Percentiles rank a stretch among this genome's conserved stretches.
Evolutionary conservation across 192 early-diverging fungal species (phyloP).

Genomic region (Podila minutissima): DNA sequence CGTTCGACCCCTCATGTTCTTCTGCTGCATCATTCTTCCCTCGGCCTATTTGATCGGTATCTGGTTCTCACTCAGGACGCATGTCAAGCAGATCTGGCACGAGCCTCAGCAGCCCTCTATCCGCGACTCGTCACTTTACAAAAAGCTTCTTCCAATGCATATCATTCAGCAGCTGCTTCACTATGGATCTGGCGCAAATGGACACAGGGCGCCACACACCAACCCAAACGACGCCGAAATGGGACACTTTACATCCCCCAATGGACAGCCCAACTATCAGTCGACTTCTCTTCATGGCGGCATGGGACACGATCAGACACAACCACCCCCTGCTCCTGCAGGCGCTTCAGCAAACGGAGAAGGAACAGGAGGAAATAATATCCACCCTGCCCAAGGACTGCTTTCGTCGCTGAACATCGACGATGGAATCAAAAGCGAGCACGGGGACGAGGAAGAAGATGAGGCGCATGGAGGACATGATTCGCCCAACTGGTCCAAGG

Average conservation of each 20-base stretch:
- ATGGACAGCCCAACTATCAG: conserved; percentile 20
- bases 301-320: conserved; percentile 4
- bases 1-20: conserved; percentile 86
- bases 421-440: conserved; percentile 32
- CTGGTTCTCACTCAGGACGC: conserved; percentile 93
- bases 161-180: conserved; percentile 59
- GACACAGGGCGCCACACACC: not conserved
- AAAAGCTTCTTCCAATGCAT: conserved; percentile 55
- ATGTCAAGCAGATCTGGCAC: conserved; percentile 81
- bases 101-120: conserved; percentile 55
- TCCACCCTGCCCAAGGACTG: conserved; percentile 40
- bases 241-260: conserved; percentile 15
- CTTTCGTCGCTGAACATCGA: conserved; percentile 48
- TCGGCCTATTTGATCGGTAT: conserved; percentile 87
- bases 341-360: not conserved
- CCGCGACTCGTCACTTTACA: conserved; percentile 53
- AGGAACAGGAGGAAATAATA: not conserved
- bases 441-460: conserved; percentile 67
- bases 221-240: conserved; percentile 20
- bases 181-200: conserved; percentile 15
- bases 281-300: conserved; percentile 8
- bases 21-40: conserved; percentile 67
- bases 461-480: conserved; percentile 83
- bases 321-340: conserved; percentile 17
- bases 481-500: conserved; percentile 91